Conservation (phyloP, 1,284 basidiomycete species). For the Tylopilus orsonianus region DNA sequence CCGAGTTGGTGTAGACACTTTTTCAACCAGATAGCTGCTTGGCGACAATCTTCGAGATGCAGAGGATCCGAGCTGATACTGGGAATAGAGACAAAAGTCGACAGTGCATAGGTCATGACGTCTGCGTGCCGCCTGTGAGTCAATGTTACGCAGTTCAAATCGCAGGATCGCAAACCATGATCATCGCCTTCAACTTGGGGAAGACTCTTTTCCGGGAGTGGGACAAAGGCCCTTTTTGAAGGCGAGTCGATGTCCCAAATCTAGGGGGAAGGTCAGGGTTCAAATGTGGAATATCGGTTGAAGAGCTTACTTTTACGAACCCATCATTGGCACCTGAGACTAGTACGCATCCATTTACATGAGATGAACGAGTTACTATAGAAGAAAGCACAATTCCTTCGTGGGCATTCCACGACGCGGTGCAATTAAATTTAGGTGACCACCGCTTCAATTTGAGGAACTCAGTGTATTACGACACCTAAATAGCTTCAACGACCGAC, state of each 20-base stretch:
- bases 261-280: slow-evolving; percentile 34
- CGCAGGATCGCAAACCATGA: slow-evolving; percentile 18
- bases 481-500: slow-evolving; percentile 36
- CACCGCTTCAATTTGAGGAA: slow-evolving; percentile 52
- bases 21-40: slow-evolving; percentile 88
- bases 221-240: slow-evolving; percentile 27
- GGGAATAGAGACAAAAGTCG: slow-evolving; percentile 85
- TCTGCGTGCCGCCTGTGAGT: slow-evolving; percentile 42
- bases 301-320: slow-evolving; percentile 64
- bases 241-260: slow-evolving; percentile 52
- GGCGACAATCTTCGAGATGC: slow-evolving; percentile 86
- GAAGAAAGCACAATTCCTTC: slow-evolving; percentile 81
- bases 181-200: slow-evolving; percentile 19
- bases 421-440: slow-evolving; percentile 82
- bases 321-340: slow-evolving; percentile 87
- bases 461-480: slow-evolving; percentile 4
- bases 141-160: slow-evolving; percentile 3
- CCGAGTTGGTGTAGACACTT: slow-evolving; percentile 86
- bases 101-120: slow-evolving; percentile 69
- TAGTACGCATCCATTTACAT: slow-evolving; percentile 44
- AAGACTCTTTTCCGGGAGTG: slow-evolving; percentile 9
- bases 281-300: background rate
- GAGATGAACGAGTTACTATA: slow-evolving; percentile 44
- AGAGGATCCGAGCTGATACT: slow-evolving; percentile 74
- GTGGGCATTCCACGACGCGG: slow-evolving; percentile 79